These are phyloP conservation scores for Cynanchum wilfordii DNA, from an alignment of 257 asterid genomes.

Conservation along the genomic window DNA sequence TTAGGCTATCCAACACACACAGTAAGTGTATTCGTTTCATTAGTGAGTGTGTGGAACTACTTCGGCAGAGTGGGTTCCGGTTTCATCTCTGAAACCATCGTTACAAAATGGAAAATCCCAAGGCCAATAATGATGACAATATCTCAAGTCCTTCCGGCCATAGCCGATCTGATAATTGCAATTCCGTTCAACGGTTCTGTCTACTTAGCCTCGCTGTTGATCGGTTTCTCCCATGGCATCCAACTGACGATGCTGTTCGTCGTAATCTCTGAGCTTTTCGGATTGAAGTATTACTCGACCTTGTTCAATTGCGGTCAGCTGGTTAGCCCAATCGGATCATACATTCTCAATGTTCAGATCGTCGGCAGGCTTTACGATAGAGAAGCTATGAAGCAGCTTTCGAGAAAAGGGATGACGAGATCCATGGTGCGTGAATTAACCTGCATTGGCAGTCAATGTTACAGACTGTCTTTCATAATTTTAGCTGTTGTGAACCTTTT, in stretches of 20 bases:
- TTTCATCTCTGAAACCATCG: slow-evolving; percentile 15
- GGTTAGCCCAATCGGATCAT: slow-evolving; percentile 35
- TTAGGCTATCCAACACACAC: slow-evolving; percentile 24
- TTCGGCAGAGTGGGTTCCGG: slow-evolving; percentile 27
- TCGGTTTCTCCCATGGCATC: slow-evolving; percentile 27
- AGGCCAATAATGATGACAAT: slow-evolving; percentile 25
- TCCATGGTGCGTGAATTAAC: slow-evolving; percentile 26
- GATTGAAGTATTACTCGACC: slow-evolving; percentile 26
- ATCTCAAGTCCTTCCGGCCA: slow-evolving; percentile 15
- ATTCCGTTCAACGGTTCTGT: slow-evolving; percentile 21
- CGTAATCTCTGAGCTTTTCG: slow-evolving; percentile 24
- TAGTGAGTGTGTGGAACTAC: slow-evolving; percentile 30
- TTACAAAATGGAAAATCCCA: slow-evolving; percentile 23
- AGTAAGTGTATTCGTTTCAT: slow-evolving; percentile 26
- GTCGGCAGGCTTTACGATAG: slow-evolving; percentile 30
- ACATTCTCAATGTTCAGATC: slow-evolving; percentile 26
- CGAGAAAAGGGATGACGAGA: slow-evolving; percentile 18
- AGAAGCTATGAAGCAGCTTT: slow-evolving; percentile 27
- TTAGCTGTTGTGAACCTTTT: slow-evolving; percentile 23
- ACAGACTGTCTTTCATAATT: slow-evolving; percentile 17
- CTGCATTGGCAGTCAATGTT: slow-evolving; percentile 32
- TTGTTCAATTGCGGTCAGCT: slow-evolving; percentile 30
- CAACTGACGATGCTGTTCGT: slow-evolving; percentile 28
- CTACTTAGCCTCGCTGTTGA: slow-evolving; percentile 18
- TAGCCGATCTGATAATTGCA: slow-evolving; percentile 28